These are phyloP conservation scores for Aspergillus indologenus DNA, from an alignment of 495 filamentous ascomycete genomes.

Conservation along the genomic window DNA sequence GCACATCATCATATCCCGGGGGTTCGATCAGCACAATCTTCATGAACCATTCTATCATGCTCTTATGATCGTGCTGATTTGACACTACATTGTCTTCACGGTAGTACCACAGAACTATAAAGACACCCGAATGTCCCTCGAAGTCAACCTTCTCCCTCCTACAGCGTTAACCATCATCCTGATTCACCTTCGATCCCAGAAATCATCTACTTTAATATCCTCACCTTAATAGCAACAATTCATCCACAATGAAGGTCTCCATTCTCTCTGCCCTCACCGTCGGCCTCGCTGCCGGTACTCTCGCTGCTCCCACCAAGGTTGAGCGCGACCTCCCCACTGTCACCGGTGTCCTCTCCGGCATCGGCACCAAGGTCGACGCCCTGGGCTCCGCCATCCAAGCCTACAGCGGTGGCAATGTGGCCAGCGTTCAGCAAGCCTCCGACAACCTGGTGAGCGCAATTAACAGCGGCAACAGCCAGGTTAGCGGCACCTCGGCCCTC, in stretches of 20 bases:
- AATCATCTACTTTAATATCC: no score
- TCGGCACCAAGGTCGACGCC: slow-evolving; percentile 12
- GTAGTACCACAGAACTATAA: no score
- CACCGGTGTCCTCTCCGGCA: slow-evolving; percentile 10
- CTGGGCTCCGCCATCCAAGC: slow-evolving; percentile 9
- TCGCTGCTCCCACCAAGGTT: slow-evolving; percentile 4
- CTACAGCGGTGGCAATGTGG: slow-evolving; percentile 6
- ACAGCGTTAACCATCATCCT: no score
- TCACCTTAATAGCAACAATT: no score
- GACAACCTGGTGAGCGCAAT: slow-evolving; percentile 7
- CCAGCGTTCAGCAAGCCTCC: slow-evolving; percentile 4
- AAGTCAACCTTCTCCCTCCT: no score
- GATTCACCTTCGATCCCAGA: no score
- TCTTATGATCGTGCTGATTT: no score
- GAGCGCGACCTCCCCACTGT: slow-evolving; percentile 11
- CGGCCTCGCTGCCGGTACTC: slow-evolving; percentile 4
- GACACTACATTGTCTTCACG: no score
- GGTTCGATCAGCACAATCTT: no score
- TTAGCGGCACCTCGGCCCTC: background rate
- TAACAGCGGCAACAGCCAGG: slow-evolving; percentile 10
- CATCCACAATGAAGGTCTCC: slow-evolving; percentile 9
- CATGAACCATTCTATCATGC: no score
- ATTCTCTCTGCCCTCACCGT: slow-evolving; percentile 9
- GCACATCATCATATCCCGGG: no score
- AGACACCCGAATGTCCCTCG: no score